These are phyloP conservation scores for Monosporozyma aquatica DNA, from an alignment of 805 yeast genomes.

Conservation along the genomic window DNA sequence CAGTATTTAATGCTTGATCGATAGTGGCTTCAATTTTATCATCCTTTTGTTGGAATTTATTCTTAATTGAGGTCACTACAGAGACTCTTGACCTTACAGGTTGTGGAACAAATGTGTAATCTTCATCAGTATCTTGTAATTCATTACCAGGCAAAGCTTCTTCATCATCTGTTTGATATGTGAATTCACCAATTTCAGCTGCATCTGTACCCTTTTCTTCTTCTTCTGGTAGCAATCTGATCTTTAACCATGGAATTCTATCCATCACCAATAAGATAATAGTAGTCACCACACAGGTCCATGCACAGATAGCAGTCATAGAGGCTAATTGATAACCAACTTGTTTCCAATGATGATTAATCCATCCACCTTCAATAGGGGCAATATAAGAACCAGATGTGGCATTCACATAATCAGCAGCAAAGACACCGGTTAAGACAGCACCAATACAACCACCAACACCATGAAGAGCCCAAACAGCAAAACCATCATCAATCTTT, in stretches of 20 bases:
- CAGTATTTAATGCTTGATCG: conserved; percentile 1
- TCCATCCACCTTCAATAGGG: conserved; percentile 76
- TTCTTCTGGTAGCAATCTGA: conserved; percentile 78
- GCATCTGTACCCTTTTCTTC: conserved; percentile 84
- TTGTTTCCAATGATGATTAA: conserved; percentile 73
- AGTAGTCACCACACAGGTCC: conserved; percentile 69
- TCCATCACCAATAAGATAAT: conserved; percentile 59
- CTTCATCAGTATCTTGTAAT: conserved; percentile 38
- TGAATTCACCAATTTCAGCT: conserved; percentile 84
- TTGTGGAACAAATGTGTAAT: conserved; percentile 61
- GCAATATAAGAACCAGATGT: conserved; percentile 54
- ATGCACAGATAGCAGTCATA: conserved; percentile 55
- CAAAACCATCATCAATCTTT: conserved; percentile 88
- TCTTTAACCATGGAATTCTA: conserved; percentile 67
- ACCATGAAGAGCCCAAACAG: conserved; percentile 88
- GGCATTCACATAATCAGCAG: conserved; percentile 83
- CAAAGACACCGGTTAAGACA: conserved; percentile 80
- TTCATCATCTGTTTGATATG: conserved; percentile 42
- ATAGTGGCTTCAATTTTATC: conserved; percentile 25
- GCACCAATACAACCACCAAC: conserved; percentile 87
- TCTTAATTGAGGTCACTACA: conserved; percentile 7
- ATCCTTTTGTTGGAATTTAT: conserved; percentile 20
- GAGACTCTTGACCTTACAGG: conserved; percentile 57
- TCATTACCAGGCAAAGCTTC: neutral
- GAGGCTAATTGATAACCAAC: conserved; percentile 86